Evolutionary conservation across 768 basidiomycete species (phyloP).

Genomic region (Pulveroboletus sp.): DNA sequence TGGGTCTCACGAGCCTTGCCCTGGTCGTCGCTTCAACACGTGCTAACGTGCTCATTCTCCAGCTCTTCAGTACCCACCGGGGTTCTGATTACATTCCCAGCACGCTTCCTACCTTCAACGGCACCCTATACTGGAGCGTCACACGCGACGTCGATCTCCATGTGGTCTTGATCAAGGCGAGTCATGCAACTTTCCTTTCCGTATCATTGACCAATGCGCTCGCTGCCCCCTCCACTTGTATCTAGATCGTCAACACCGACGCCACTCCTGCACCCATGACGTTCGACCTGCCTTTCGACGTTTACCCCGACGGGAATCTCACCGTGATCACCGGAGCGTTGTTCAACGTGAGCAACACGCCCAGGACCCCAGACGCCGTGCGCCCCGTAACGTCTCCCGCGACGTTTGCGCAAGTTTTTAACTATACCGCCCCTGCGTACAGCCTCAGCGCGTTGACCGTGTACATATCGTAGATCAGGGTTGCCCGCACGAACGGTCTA

Average conservation of each 20-base stretch:
- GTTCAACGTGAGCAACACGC: conserved; percentile 50
- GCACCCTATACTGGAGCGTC: conserved; percentile 62
- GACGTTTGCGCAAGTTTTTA: conserved; percentile 38
- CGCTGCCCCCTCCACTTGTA: too few relatives aligned
- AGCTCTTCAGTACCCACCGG: conserved; percentile 61
- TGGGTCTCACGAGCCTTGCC: conserved; percentile 11
- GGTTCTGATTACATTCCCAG: conserved; percentile 63
- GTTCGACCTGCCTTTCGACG: conserved; percentile 52
- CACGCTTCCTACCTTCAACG: conserved; percentile 45
- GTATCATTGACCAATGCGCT: too few relatives aligned
- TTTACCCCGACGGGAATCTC: conserved; percentile 40
- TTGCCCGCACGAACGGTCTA: too few relatives aligned
- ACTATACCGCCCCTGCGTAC: conserved; percentile 49
- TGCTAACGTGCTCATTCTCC: not conserved
- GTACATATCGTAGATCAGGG: not conserved
- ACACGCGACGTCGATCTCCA: conserved; percentile 24
- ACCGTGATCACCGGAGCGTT: conserved; percentile 47
- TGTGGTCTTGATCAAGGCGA: conserved; percentile 55
- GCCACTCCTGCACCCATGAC: conserved; percentile 37
- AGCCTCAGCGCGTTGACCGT: conserved; percentile 35
- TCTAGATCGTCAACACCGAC: conserved; percentile 53
- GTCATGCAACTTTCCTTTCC: not conserved
- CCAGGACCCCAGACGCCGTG: conserved; percentile 42
- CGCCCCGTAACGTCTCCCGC: conserved; percentile 44
- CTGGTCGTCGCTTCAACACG: too few relatives aligned